phyloP scores from a whole-genome alignment of 2,329 filamentous ascomycete species.

The Magnaporthiopsis incrustans region DNA sequence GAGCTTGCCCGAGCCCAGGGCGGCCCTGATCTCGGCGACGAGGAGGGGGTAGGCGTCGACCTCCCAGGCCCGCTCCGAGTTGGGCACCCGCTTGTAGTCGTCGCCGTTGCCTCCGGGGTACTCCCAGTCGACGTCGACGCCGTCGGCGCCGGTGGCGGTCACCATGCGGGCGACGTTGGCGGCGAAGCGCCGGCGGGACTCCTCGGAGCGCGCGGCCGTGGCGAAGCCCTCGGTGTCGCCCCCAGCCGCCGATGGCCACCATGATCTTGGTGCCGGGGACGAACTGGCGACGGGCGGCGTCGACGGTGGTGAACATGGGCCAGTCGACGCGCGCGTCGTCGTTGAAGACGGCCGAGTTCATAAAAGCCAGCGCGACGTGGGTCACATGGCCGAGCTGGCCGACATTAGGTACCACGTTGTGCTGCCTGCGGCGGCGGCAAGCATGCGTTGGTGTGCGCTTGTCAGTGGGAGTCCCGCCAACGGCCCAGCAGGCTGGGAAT shows the following conservation, averaged over 20 bases:
- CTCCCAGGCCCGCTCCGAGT: slow-evolving; percentile 49
- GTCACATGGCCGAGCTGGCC: slow-evolving; percentile 37
- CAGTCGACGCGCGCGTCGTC: slow-evolving; percentile 29
- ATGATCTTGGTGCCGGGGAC: slow-evolving; percentile 50
- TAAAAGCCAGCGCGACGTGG: slow-evolving; percentile 51
- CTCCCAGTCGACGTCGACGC: slow-evolving; percentile 61
- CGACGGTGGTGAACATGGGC: slow-evolving; percentile 46
- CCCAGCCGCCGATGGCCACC: slow-evolving; percentile 70
- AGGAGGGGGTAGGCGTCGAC: slow-evolving; percentile 55
- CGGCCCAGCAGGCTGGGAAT: background rate
- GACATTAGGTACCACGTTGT: slow-evolving; percentile 31
- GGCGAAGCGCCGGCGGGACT: slow-evolving; percentile 50
- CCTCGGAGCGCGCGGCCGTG: slow-evolving; percentile 41
- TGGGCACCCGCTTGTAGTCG: slow-evolving; percentile 57
- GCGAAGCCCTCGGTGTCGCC: slow-evolving; percentile 59
- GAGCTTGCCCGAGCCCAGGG: slow-evolving; percentile 48
- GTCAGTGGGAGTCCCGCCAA: background rate
- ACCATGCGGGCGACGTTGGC: slow-evolving; percentile 58
- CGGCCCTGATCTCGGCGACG: slow-evolving; percentile 47
- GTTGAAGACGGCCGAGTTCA: slow-evolving; percentile 46
- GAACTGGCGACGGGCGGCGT: slow-evolving; percentile 39
- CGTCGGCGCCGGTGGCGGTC: slow-evolving; percentile 54
- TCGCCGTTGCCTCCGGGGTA: slow-evolving; percentile 56
- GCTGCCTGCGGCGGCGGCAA: slow-evolving; percentile 29
- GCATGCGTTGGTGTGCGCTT: background rate